A percentile compares a stretch with the other conserved stretches of the same genome.
phyloP scores from a whole-genome alignment of 2,329 filamentous ascomycete species.

The Corynespora cassiicola region DNA sequence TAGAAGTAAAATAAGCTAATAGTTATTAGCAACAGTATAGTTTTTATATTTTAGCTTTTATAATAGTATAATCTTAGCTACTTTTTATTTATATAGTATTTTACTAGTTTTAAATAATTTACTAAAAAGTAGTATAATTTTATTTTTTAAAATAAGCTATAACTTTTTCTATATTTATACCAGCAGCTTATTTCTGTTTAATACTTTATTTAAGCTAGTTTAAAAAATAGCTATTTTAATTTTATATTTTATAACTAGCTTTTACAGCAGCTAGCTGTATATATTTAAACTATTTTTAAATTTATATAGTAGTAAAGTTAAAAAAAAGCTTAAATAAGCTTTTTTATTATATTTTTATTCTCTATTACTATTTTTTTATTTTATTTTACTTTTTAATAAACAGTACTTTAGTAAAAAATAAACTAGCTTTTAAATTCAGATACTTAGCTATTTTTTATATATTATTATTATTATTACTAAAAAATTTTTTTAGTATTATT shows the following conservation, averaged over 20 bases:
- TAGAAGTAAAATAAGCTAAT: constrained; percentile 37
- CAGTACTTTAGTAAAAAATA: constrained; percentile 3
- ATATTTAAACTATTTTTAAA: constrained; percentile 9
- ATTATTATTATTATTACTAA: constrained; percentile 15
- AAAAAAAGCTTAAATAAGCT: constrained; percentile 1
- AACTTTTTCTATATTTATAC: constrained; percentile 26
- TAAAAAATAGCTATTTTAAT: constrained; percentile 19
- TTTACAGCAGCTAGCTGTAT: constrained; percentile 17
- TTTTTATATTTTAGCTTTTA: constrained; percentile 25
- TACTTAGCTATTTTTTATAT: constrained; percentile 19
- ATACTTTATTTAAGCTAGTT: constrained; percentile 15
- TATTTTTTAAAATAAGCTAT: constrained; percentile 22
- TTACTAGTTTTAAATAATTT: constrained; percentile 20
- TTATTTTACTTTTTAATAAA: constrained; percentile 4
- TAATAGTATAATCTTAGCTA: constrained; percentile 29
- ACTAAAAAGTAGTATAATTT: constrained; percentile 23
- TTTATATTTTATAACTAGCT: constrained; percentile 18
- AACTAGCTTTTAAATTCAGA: constrained; percentile 1
- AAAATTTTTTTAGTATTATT: constrained; percentile 15
- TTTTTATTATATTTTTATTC: neutral
- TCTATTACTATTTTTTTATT: constrained; percentile 1
- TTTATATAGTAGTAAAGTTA: constrained; percentile 6
- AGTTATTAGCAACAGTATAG: constrained; percentile 29
- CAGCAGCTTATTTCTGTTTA: constrained; percentile 11
- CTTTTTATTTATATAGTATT: constrained; percentile 24